Evolutionary conservation across 495 filamentous ascomycete genomes (phyloP).

Genomic region (Tuber melanosporum): DNA sequence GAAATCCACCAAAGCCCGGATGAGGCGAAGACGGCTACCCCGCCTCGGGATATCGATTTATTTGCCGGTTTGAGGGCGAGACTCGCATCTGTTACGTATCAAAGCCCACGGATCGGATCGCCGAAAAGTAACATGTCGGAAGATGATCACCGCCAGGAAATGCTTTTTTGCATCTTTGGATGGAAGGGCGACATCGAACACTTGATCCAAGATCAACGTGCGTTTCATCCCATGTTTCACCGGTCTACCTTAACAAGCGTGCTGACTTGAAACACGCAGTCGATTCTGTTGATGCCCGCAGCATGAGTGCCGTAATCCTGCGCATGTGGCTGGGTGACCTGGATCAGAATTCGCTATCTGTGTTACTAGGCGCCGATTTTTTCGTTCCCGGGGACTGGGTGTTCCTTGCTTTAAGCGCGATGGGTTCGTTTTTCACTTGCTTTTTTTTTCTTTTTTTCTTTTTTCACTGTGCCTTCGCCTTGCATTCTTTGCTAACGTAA

Average conservation of each 20-base stretch:
- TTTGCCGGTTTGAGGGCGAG: conserved; percentile 44
- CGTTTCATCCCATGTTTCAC: conserved; percentile 21
- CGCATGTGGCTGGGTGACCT: conserved; percentile 76
- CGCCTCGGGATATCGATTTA: conserved; percentile 53
- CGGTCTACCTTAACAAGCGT: conserved; percentile 3
- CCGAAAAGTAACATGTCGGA: conserved; percentile 58
- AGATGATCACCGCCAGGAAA: conserved; percentile 79
- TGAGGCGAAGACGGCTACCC: conserved; percentile 40
- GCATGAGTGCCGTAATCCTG: conserved; percentile 38
- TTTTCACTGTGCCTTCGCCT: not conserved
- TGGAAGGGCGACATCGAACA: conserved; percentile 82
- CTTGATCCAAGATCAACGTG: conserved; percentile 75
- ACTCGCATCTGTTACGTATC: conserved; percentile 37
- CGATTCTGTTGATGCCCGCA: conserved; percentile 42
- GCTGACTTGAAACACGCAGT: conserved; percentile 29
- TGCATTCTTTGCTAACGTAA: conserved; percentile 13
- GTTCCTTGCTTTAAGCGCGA: conserved; percentile 84
- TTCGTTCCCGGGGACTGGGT: conserved; percentile 94
- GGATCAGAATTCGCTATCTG: conserved; percentile 46
- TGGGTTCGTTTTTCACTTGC: conserved; percentile 47
- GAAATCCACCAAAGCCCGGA: conserved; percentile 63
- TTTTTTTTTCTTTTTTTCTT: conserved; percentile 4
- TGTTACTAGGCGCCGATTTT: conserved; percentile 56
- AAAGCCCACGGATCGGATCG: conserved; percentile 49
- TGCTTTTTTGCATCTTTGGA: conserved; percentile 91